Percentiles rank a stretch among this genome's conserved stretches.
These are phyloP conservation scores for Gossypium trilobum DNA, from an alignment of 441 rosid species.

Conservation along the genomic window DNA sequence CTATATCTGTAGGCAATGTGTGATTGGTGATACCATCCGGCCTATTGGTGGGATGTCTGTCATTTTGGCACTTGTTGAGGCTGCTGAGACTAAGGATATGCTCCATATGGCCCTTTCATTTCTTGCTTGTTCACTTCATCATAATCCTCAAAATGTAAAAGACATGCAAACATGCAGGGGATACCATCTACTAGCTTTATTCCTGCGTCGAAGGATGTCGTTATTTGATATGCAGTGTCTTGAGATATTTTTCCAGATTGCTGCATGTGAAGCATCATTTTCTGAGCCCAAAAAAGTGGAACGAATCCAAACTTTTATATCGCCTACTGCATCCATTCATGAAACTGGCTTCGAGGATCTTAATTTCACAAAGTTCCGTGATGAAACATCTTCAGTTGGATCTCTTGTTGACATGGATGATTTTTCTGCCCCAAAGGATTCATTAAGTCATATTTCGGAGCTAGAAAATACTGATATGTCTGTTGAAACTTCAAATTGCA, in stretches of 20 bases:
- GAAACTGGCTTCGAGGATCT: conserved; percentile 82
- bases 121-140: conserved; percentile 92
- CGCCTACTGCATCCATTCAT: conserved; percentile 47
- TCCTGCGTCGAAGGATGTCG: conserved; percentile 82
- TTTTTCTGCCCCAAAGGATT: conserved; percentile 82
- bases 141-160: conserved; percentile 86
- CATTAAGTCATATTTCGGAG: conserved; percentile 92
- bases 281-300: conserved; percentile 80
- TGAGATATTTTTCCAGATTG: conserved; percentile 93
- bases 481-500: conserved; percentile 92
- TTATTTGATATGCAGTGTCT: conserved; percentile 96
- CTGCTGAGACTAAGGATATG: conserved; percentile 93
- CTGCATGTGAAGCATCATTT: conserved; percentile 99
- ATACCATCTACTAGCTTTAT: conserved; percentile 93
- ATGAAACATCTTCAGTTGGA: conserved; percentile 80
- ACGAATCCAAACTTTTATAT: conserved; percentile 29
- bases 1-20: conserved; percentile 74
- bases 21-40: conserved; percentile 87
- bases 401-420: conserved; percentile 96
- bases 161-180: conserved; percentile 98
- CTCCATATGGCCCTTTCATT: conserved; percentile 93
- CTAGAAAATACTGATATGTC: conserved; percentile 71
- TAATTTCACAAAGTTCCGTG: conserved; percentile 70
- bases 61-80: conserved; percentile 90
- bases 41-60: conserved; percentile 91